These are phyloP conservation scores for Mucor saturninus DNA, from an alignment of 371 early-diverging fungal species.

Conservation along the genomic window DNA sequence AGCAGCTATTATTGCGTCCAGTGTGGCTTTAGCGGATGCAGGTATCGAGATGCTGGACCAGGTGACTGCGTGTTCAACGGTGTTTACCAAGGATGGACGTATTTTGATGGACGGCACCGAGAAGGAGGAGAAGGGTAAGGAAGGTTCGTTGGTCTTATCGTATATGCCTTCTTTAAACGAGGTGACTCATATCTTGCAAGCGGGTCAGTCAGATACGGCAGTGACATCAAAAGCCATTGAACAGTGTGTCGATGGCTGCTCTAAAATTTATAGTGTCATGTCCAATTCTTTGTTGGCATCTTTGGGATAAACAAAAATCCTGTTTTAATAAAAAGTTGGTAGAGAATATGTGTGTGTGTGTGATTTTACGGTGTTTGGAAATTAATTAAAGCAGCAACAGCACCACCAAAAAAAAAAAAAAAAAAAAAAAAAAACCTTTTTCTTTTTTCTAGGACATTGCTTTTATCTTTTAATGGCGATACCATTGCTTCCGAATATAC, in stretches of 20 bases:
- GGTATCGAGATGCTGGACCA: slow-evolving; percentile 94
- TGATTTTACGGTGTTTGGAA: no score
- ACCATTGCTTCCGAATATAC: slow-evolving; percentile 19
- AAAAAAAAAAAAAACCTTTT: no score
- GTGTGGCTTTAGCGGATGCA: slow-evolving; percentile 90
- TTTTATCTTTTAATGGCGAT: background rate
- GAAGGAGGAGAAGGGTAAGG: slow-evolving; percentile 71
- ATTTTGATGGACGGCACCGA: slow-evolving; percentile 74
- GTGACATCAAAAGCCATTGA: slow-evolving; percentile 72
- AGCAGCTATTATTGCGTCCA: slow-evolving; percentile 87
- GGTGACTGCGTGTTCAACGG: slow-evolving; percentile 84
- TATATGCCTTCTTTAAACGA: slow-evolving; percentile 90
- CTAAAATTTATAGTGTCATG: slow-evolving; percentile 84
- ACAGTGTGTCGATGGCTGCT: slow-evolving; percentile 82
- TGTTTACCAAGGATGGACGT: slow-evolving; percentile 46
- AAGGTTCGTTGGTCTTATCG: slow-evolving; percentile 76
- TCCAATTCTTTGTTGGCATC: slow-evolving; percentile 53
- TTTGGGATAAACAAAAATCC: slow-evolving; percentile 1
- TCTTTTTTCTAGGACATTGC: no score
- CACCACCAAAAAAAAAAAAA: no score
- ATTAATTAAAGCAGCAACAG: no score
- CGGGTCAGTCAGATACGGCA: slow-evolving; percentile 69
- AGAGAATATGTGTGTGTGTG: no score
- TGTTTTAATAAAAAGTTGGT: no score
- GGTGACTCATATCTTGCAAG: slow-evolving; percentile 85